These are phyloP conservation scores for Candida railenensis DNA, from an alignment of 805 yeast genomes.

Conservation along the genomic window DNA sequence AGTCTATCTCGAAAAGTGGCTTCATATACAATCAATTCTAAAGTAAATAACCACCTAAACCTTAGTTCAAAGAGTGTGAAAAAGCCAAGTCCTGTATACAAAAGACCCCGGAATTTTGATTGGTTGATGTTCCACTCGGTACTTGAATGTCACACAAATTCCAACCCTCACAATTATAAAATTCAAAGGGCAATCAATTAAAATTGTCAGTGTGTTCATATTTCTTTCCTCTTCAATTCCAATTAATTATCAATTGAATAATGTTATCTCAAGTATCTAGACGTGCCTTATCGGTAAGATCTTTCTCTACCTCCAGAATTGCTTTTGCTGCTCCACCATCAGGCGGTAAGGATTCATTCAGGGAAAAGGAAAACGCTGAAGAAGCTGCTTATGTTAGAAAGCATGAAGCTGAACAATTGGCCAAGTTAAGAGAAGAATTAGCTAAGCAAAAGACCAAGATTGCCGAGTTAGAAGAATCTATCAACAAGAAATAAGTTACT, in stretches of 20 bases:
- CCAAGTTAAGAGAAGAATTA: slow-evolving; percentile 70
- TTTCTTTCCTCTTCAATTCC: neutral
- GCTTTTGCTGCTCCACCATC: slow-evolving; percentile 15
- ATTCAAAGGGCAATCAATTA: neutral
- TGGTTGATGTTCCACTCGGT: neutral
- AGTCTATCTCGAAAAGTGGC: too few species aligned
- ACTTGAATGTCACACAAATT: neutral
- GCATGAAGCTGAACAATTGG: slow-evolving; percentile 87
- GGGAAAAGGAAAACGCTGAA: slow-evolving; percentile 89
- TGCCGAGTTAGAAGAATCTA: slow-evolving; percentile 48
- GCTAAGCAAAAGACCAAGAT: slow-evolving; percentile 68
- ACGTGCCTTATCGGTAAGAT: slow-evolving; percentile 26
- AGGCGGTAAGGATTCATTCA: slow-evolving; percentile 25
- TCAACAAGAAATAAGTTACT: slow-evolving; percentile 46
- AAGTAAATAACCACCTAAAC: too few species aligned
- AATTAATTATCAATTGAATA: neutral
- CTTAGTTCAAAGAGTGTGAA: too few species aligned
- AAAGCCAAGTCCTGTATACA: too few species aligned
- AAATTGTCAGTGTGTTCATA: neutral
- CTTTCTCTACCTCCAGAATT: slow-evolving; percentile 28
- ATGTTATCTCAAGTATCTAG: slow-evolving; percentile 26
- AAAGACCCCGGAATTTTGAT: neutral
- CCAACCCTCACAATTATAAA: neutral
- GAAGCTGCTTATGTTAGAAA: slow-evolving; percentile 84
- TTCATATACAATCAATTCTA: too few species aligned